Evolutionary conservation across 164 flowering plant genomes (phyloP).

Genomic region (Echeveria elegans): DNA sequence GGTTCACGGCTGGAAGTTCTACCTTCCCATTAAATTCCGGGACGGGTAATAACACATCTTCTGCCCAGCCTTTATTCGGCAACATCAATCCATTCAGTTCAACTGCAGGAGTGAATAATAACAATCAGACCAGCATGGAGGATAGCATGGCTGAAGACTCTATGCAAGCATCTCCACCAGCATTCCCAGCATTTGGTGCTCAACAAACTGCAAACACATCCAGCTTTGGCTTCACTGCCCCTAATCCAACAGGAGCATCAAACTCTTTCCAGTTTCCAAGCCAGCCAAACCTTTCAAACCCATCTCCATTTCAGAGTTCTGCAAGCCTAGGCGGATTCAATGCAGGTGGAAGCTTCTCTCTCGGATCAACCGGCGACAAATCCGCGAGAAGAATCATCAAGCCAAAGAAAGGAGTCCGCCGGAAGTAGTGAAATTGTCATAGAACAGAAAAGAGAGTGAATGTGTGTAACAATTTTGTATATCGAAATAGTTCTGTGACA

Average conservation of each 20-base stretch:
- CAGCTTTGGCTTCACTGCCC: neutral
- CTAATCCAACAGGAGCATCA: neutral
- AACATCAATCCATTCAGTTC: neutral
- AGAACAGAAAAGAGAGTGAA: neutral
- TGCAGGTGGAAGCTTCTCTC: slow-evolving; percentile 1
- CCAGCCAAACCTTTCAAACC: slow-evolving; percentile 7
- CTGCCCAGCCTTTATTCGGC: neutral
- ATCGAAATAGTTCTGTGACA: too few species aligned
- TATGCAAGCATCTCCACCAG: neutral
- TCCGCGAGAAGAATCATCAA: slow-evolving; percentile 2
- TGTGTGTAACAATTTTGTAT: neutral
- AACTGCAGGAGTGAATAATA: neutral
- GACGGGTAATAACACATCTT: neutral
- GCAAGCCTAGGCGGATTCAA: neutral
- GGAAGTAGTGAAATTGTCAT: neutral
- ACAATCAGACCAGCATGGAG: neutral
- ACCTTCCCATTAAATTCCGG: neutral
- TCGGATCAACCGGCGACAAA: neutral
- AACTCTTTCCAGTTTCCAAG: slow-evolving; percentile 4
- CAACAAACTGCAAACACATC: neutral
- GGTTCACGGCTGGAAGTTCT: slow-evolving; percentile 1
- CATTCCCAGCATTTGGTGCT: neutral
- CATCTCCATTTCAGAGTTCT: neutral
- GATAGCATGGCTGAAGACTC: slow-evolving; percentile 5
- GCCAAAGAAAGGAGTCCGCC: slow-evolving; percentile 17